Base-by-base conservation (phyloP, 1,284 basidiomycete genomes). In the Exobasidium rhododendri region DNA sequence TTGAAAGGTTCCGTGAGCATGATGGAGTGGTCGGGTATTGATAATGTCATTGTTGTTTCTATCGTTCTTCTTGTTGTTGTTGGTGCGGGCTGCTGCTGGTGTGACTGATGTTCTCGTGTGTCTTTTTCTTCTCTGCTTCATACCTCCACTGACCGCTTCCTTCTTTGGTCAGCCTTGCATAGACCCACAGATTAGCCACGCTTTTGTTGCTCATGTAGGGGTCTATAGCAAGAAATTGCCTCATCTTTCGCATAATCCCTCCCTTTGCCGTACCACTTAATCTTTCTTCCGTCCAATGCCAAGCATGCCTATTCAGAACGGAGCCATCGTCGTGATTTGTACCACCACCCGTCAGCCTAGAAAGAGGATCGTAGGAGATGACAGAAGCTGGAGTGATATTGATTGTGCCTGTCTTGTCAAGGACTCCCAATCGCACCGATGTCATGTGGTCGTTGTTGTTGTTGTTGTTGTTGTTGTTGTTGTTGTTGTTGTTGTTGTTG, bases 231-330 rank as follows among this genome's bases (percentile, higher is more conserved):
- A 40, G 35, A 40, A 40, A 40, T 40, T 17, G 7, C 17, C 17
- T 40, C 10, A 40, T 40, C 35, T 40, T 40, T 7, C 17, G 35
- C 7, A 40, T 7, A 10, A 40, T 17, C n/a, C n/a, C n/a, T 40
- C 35, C 35, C 35, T 40, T 40, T 40, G 10, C 35, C 7, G 35
- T 40, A 40, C 59, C 28, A 26, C 32, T 31, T 10, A 61, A 40
- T 20, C 59, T 44, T 28, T 61, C 50, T 35, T 61, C 59, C 17
- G 57, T 52, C 59, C 59, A 61, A 10, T 35, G 53, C 55, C 56
- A 61, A n/a, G 59, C 59, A 24, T 28, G 32, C 17, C 59, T 6
- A 44, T 61, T 44, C 28, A 47, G 14, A 24, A 61, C 58, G n/a
- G 51, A 24, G n/a, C n/a, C 24, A 45, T 20, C 44, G 24, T 47